Conservation (phyloP, 2,329 filamentous ascomycete species). For the Raffaelea ambrosiae region DNA sequence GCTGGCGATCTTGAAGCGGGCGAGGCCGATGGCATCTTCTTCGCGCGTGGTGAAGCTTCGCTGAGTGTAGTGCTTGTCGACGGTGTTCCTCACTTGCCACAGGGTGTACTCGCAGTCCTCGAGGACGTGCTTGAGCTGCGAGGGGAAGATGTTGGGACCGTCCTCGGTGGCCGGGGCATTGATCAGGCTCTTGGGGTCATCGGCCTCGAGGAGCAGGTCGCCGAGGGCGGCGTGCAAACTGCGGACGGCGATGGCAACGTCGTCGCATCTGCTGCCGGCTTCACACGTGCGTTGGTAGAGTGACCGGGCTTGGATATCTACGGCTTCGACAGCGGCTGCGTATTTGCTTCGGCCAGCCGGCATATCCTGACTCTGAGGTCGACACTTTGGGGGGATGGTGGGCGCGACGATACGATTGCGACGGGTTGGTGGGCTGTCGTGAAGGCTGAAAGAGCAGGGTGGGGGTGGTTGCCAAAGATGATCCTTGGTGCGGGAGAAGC, state of each 20-base stretch:
- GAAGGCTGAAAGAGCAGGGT: no score
- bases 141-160: constrained; percentile 31
- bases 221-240: constrained; percentile 47
- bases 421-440: no score
- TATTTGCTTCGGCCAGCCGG: constrained; percentile 17
- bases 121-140: constrained; percentile 42
- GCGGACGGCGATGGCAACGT: constrained; percentile 41
- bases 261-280: constrained; percentile 38
- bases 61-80: constrained; percentile 35
- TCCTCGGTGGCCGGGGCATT: constrained; percentile 24
- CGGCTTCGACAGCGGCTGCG: constrained; percentile 41
- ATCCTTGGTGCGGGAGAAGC: no score
- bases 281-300: constrained; percentile 46
- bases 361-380: constrained; percentile 13
- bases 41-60: constrained; percentile 18
- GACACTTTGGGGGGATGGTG: constrained; percentile 2
- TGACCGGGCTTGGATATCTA: constrained; percentile 46
- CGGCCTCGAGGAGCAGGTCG: constrained; percentile 48
- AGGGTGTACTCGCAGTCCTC: constrained; percentile 48
- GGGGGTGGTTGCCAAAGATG: no score
- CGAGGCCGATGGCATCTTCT: constrained; percentile 30
- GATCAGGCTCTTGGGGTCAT: constrained; percentile 47
- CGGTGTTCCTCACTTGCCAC: constrained; percentile 42
- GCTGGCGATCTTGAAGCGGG: constrained; percentile 37
- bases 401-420: no score